Evolutionary conservation across 805 yeast species (phyloP).

Genomic region (Candida xiaguanensis): DNA sequence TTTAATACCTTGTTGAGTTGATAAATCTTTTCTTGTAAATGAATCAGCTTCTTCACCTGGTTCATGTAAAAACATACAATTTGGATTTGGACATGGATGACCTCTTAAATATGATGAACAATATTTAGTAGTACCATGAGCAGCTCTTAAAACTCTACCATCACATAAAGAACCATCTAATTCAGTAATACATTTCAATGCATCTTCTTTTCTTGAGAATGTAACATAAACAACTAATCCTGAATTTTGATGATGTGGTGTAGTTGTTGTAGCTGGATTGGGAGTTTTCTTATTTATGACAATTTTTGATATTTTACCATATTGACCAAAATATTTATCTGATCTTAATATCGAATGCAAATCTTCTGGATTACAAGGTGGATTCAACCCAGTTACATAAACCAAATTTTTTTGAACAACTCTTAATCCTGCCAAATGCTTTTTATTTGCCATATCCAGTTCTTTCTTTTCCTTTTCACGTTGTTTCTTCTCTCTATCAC

Average conservation of each 20-base stretch:
- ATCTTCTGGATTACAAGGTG: constrained; percentile 78
- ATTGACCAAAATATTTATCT: constrained; percentile 96
- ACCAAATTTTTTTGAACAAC: constrained; percentile 98
- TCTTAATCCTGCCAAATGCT: constrained; percentile 92
- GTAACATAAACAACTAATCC: constrained; percentile 97
- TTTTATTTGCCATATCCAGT: constrained; percentile 77
- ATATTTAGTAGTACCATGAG: constrained; percentile 97
- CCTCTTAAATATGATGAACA: constrained; percentile 96
- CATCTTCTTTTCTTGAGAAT: constrained; percentile 89
- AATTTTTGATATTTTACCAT: constrained; percentile 90
- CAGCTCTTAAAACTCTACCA: constrained; percentile 86
- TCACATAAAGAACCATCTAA: constrained; percentile 92
- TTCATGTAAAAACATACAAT: constrained; percentile 98
- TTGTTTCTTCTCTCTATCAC: constrained; percentile 78
- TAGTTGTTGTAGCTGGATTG: constrained; percentile 27
- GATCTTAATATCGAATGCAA: constrained; percentile 77
- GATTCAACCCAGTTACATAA: constrained; percentile 92
- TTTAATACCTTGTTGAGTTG: constrained; percentile 68
- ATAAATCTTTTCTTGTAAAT: constrained; percentile 82
- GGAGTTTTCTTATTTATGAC: constrained; percentile 82
- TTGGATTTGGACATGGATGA: constrained; percentile 95
- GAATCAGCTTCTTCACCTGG: constrained; percentile 99
- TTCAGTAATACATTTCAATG: constrained; percentile 86
- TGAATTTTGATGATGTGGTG: constrained; percentile 49
- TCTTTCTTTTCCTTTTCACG: constrained; percentile 90